Evolutionary conservation across 495 filamentous ascomycete species (phyloP).

Genomic region (Annulohypoxylon stygium): DNA sequence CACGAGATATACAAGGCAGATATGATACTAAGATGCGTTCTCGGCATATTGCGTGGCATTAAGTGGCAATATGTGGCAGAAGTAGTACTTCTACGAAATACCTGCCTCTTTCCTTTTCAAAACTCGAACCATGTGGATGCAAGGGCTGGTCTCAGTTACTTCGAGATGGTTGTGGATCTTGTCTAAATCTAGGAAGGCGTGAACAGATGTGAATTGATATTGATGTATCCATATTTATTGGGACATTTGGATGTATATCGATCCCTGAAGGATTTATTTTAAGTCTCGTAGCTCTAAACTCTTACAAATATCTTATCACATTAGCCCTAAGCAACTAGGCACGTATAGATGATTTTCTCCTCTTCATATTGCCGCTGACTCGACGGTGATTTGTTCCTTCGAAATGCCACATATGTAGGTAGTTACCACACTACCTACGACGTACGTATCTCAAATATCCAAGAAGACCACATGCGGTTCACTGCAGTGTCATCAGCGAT

Average conservation of each 20-base stretch:
- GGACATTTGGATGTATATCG: too few relatives aligned
- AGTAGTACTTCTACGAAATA: background rate
- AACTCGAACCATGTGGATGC: background rate
- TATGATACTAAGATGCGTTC: background rate
- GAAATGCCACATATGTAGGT: background rate
- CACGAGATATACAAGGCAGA: constrained; percentile 15
- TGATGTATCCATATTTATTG: background rate
- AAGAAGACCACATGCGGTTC: background rate
- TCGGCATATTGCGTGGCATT: background rate
- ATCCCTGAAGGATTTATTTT: background rate
- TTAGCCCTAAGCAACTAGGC: background rate
- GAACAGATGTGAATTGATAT: constrained; percentile 11
- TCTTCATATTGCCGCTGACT: background rate
- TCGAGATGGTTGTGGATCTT: constrained; percentile 11
- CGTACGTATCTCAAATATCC: background rate
- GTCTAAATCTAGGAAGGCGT: constrained; percentile 11
- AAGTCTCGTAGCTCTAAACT: background rate
- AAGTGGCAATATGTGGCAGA: background rate
- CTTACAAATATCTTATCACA: background rate
- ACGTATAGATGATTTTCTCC: background rate
- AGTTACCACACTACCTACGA: background rate
- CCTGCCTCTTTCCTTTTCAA: background rate
- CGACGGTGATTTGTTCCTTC: constrained; percentile 4
- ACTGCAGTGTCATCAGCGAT: background rate
- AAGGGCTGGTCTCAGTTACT: constrained; percentile 5